Conservation (phyloP, 2,329 filamentous ascomycete genomes). For the Aspergillus carbonarius region DNA sequence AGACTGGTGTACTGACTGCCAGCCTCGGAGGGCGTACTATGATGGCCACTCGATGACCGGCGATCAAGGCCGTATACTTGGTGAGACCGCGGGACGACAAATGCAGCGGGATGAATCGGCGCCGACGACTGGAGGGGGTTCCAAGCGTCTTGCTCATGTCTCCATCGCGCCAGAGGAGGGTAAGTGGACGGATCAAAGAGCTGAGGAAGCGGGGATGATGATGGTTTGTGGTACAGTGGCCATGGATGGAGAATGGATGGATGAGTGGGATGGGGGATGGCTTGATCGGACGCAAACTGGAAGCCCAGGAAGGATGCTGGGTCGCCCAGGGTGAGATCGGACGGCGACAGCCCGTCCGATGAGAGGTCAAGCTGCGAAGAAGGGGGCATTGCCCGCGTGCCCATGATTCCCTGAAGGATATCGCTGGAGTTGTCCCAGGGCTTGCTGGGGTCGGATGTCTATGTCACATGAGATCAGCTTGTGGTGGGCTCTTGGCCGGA, state of each 20-base stretch:
- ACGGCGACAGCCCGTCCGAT: conserved; percentile 12
- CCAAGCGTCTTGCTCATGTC: conserved; percentile 33
- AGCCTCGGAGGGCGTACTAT: conserved; percentile 32
- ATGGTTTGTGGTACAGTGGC: conserved; percentile 12
- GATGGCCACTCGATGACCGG: conserved; percentile 25
- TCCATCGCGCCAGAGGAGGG: conserved; percentile 16
- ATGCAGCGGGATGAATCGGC: conserved; percentile 16
- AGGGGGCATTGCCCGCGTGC: conserved; percentile 10
- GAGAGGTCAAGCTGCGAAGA: conserved; percentile 14
- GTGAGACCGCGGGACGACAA: conserved; percentile 20
- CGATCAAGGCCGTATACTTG: conserved; percentile 22
- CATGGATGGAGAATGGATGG: conserved; percentile 23
- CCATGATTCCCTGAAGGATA: conserved; percentile 36
- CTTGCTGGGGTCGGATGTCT: conserved; percentile 12
- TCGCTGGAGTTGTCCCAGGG: conserved; percentile 28
- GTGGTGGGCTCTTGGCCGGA: background rate
- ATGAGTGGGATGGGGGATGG: conserved; percentile 20
- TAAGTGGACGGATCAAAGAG: conserved; percentile 26
- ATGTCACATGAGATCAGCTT: conserved; percentile 7
- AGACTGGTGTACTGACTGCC: conserved; percentile 33
- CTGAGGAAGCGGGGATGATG: conserved; percentile 20
- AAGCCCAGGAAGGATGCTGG: conserved; percentile 27
- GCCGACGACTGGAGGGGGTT: conserved; percentile 33
- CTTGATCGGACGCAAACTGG: conserved; percentile 25
- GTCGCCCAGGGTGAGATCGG: conserved; percentile 21